Percentiles rank a stretch among this genome's conserved stretches.
Conservation (phyloP, 331 rosid species). For the Cydonia oblonga region DNA sequence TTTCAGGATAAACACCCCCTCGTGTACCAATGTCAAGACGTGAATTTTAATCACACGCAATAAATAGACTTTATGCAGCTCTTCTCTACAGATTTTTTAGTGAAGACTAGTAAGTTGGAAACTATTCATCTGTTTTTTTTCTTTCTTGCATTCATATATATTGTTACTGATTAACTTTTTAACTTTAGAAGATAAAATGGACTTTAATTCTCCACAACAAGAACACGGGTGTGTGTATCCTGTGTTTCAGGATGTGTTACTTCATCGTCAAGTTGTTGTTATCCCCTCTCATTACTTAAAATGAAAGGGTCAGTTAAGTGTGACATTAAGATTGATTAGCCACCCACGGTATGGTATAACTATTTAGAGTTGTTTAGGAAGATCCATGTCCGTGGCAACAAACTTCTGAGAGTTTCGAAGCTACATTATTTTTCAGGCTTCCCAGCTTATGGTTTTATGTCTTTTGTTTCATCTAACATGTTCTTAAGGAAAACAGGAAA, state of each 20-base stretch:
- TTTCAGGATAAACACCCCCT: slow-evolving; percentile 14
- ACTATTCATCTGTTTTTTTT: background rate
- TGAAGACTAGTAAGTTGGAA: slow-evolving; percentile 2
- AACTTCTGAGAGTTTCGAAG: background rate
- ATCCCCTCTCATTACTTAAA: background rate
- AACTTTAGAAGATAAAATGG: background rate
- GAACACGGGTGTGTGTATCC: background rate
- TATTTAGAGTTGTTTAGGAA: background rate
- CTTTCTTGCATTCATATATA: background rate
- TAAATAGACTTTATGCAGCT: background rate
- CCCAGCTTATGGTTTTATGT: background rate
- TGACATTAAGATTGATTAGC: background rate
- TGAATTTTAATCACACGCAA: slow-evolving; percentile 1
- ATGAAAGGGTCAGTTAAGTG: no score
- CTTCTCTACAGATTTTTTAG: background rate
- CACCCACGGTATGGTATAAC: background rate
- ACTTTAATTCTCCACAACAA: background rate
- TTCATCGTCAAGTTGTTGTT: background rate
- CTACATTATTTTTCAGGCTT: background rate
- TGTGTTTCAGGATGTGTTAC: background rate
- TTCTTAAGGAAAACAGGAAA: no score
- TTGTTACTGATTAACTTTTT: background rate
- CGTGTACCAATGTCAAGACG: background rate
- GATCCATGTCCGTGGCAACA: background rate
- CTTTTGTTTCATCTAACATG: background rate